phyloP scores from a whole-genome alignment of 805 yeast species.

The Debaryomyces castellii region DNA sequence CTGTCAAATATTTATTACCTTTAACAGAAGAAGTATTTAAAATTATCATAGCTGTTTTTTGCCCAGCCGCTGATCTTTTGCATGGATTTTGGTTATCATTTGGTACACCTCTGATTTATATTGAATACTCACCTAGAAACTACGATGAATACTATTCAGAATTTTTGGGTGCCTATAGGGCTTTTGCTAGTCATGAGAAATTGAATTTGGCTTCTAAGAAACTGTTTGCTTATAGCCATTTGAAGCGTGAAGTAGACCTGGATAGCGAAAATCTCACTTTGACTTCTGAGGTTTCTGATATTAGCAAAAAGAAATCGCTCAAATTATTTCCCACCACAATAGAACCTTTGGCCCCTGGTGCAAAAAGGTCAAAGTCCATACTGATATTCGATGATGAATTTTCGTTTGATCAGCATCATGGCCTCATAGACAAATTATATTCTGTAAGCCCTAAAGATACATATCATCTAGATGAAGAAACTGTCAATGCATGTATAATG shows the following conservation, averaged over 20 bases:
- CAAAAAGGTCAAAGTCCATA: not conserved
- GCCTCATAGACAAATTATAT: constrained; percentile 34
- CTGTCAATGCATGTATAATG: not conserved
- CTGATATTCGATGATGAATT: not conserved
- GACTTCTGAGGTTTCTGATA: not conserved
- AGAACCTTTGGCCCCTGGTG: not conserved
- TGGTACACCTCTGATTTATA: not conserved
- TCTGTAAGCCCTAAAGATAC: constrained; percentile 44
- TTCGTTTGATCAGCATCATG: constrained; percentile 18
- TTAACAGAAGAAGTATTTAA: not conserved
- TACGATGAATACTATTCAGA: not conserved
- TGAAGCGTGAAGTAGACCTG: not conserved
- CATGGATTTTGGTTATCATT: not conserved
- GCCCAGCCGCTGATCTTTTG: not conserved
- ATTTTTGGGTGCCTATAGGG: not conserved
- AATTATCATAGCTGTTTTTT: not conserved
- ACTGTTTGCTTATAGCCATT: not conserved
- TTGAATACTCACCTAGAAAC: not conserved
- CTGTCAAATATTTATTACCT: not conserved
- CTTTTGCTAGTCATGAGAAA: not conserved
- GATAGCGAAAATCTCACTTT: not conserved
- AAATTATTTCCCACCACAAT: not conserved
- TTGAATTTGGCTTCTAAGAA: not conserved
- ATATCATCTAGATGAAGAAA: constrained; percentile 27
- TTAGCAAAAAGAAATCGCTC: not conserved